Percentiles rank a stretch among this genome's conserved stretches.
Evolutionary conservation across 2,329 filamentous ascomycete genomes (phyloP).

Genomic region (Diaporthe sp.): DNA sequence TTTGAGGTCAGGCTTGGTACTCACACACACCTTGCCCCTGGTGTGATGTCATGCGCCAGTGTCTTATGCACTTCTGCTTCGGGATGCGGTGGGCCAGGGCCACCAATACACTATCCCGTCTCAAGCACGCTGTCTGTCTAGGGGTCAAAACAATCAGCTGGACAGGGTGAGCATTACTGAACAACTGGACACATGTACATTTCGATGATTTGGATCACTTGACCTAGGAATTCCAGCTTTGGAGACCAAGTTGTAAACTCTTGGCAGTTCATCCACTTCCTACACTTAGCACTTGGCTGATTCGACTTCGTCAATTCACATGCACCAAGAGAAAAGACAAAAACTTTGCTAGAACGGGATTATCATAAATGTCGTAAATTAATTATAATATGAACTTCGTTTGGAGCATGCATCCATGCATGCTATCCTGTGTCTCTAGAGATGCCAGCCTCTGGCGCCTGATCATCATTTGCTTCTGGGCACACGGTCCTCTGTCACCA

Average conservation of each 20-base stretch:
- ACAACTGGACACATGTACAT: not conserved
- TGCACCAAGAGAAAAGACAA: no score
- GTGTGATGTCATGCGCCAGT: constrained; percentile 31
- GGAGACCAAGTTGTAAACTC: not conserved
- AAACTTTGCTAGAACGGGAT: not conserved
- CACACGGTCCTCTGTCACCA: not conserved
- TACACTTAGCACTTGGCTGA: not conserved
- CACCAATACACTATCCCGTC: not conserved
- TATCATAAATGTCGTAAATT: constrained; percentile 31
- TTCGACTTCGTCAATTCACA: not conserved
- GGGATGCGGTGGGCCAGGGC: not conserved
- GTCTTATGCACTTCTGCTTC: not conserved
- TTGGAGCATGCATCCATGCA: not conserved
- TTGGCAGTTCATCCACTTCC: not conserved
- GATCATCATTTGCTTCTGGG: not conserved
- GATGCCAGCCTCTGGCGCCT: not conserved
- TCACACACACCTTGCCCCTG: not conserved
- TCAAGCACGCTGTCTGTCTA: not conserved
- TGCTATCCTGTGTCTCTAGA: not conserved
- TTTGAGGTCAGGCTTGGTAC: constrained; percentile 16
- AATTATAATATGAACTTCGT: constrained; percentile 7
- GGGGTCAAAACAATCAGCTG: constrained; percentile 15
- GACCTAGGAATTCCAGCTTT: not conserved
- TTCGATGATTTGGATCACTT: not conserved
- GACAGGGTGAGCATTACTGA: not conserved